phyloP scores from a whole-genome alignment of 1,284 basidiomycete species.

The Ceratobasidium papillatum region DNA sequence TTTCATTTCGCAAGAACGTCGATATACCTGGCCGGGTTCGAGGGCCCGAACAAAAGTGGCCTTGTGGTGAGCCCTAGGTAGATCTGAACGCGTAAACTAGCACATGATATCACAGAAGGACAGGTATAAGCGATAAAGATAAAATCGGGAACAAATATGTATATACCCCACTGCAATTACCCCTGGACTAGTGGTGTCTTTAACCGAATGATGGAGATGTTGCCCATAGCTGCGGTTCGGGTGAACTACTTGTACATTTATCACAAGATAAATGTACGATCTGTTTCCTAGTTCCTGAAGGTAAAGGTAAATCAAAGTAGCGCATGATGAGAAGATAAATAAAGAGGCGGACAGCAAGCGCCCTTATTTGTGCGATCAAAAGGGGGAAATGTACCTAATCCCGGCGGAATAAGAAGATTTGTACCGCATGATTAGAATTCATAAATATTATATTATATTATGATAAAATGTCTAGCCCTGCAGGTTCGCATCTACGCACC shows the following conservation, averaged over 20 bases:
- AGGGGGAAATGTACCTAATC: too few species aligned
- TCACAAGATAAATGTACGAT: too few species aligned
- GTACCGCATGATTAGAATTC: background rate
- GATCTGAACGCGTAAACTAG: background rate
- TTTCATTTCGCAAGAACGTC: constrained; percentile 2
- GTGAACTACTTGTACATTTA: too few species aligned
- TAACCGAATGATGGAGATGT: too few species aligned
- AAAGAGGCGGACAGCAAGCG: too few species aligned
- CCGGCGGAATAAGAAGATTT: too few species aligned
- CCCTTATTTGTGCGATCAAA: too few species aligned
- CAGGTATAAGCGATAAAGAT: background rate
- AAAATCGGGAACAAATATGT: background rate
- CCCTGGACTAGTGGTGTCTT: background rate
- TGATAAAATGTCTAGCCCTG: background rate
- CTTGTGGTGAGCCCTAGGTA: background rate
- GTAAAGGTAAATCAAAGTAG: too few species aligned
- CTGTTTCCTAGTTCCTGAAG: too few species aligned
- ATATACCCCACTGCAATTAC: background rate
- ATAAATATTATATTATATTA: background rate
- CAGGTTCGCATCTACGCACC: background rate
- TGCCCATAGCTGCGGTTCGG: too few species aligned
- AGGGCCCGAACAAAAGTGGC: background rate
- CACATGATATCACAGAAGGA: background rate
- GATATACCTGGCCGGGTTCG: background rate
- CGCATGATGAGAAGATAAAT: too few species aligned